Evolutionary conservation across 2,329 filamentous ascomycete genomes (phyloP), one percentile per base, ranked within the genome.

Genomic region (Alternaria metachromatica): DNA sequence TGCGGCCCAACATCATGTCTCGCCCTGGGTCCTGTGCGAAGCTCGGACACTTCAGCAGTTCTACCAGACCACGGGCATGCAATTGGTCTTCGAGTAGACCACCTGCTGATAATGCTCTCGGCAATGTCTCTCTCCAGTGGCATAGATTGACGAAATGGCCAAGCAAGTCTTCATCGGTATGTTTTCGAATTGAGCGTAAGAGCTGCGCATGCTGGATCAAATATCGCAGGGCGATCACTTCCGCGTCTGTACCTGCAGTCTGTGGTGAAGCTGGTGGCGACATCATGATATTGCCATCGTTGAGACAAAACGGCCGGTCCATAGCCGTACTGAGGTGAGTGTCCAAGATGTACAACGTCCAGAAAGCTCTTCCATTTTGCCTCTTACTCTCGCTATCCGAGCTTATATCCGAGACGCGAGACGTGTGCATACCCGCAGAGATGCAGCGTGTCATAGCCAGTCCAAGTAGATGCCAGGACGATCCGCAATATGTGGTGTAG

Each of bases 391-490:
- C 48, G 10, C 54, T 46, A 9, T 67, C 55, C 3, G 55, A 60
- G 6, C 54, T 10, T 15, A 23, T 2, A 15, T 67, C 56, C 2
- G 58, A 62, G 3, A 65, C 15, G 12, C 53, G 55, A 8, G 44
- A 41, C 15, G 65, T 67, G 21, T 67, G 65, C 59, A 67, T 65
- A 21, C 63, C 65, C 6, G 63, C 46, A 18, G 65, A 55, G 4
- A 67, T 58, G 23, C 60, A 67, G 20, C 65, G 60, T 3, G 63
- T 67, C 63, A 67, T 61, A 3, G 63, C 37, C 9, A 67, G 48
- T 6, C 63, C 65, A 33, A 67, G 49, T 5, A 67, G 41, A 57
- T 67, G 65, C 65, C 65, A 65, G 20, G 63, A 61, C 6, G 65
- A 67, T 13, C 65, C 65, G 33, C 65, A 63, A 26, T 53, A 53